Evolutionary conservation across 2,329 filamentous ascomycete genomes (phyloP).

Genomic region (Aspergillus pseudoglaucus): DNA sequence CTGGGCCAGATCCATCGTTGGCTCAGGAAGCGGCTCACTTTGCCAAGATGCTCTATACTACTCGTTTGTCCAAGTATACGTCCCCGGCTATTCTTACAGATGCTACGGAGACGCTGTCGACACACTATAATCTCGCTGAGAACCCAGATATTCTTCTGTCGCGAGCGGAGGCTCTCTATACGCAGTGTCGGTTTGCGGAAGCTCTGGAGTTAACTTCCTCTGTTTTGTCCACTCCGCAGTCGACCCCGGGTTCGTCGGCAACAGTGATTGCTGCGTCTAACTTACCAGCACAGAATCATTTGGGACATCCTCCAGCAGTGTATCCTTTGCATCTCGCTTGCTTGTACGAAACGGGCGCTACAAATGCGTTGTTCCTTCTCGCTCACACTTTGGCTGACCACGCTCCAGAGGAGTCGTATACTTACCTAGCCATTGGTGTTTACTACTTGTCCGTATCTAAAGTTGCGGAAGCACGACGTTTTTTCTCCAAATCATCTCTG

Average conservation of each 20-base stretch:
- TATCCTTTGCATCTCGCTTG: constrained; percentile 90
- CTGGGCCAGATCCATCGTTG: constrained; percentile 57
- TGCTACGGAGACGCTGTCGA: constrained; percentile 84
- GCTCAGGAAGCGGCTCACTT: constrained; percentile 88
- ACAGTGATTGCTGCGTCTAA: constrained; percentile 17
- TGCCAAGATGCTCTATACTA: constrained; percentile 93
- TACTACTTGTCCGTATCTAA: constrained; percentile 89
- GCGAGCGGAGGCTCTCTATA: constrained; percentile 85
- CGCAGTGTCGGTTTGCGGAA: constrained; percentile 86
- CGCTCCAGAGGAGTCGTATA: constrained; percentile 82
- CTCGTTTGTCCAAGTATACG: constrained; percentile 88
- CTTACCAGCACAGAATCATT: constrained; percentile 26
- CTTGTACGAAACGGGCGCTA: constrained; percentile 77
- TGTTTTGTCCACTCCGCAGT: constrained; percentile 75
- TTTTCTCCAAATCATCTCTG: constrained; percentile 95
- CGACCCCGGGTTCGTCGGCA: constrained; percentile 58
- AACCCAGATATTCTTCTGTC: constrained; percentile 90
- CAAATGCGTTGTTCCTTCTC: constrained; percentile 83
- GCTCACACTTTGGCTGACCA: constrained; percentile 88
- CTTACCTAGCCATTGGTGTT: constrained; percentile 89
- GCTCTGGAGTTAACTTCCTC: constrained; percentile 76
- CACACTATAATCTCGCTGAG: constrained; percentile 78
- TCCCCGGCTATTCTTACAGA: constrained; percentile 75
- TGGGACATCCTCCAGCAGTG: constrained; percentile 48
- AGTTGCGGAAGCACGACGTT: constrained; percentile 86